phyloP scores from a whole-genome alignment of 108 stramenopile species.

The Skeletonema marinoi region DNA sequence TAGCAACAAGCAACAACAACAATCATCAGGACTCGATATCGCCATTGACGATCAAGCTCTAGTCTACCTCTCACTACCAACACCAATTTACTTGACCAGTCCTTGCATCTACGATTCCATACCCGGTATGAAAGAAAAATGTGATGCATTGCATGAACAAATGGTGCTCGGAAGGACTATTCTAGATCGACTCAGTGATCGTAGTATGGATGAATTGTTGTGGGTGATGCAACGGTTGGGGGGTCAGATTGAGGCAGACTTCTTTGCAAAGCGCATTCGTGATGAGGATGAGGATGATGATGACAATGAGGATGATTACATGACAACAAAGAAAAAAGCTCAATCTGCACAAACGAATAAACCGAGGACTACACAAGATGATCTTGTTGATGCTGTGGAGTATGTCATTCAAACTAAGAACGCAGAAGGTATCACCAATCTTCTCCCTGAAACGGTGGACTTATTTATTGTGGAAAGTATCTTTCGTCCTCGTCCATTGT shows the following conservation, averaged over 20 bases:
- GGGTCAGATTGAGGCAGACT: slow-evolving; percentile 28
- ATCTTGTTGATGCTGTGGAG: slow-evolving; percentile 35
- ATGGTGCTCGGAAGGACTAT: slow-evolving; percentile 47
- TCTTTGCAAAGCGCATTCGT: slow-evolving; percentile 19
- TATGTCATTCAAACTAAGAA: slow-evolving; percentile 8
- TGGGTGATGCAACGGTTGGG: slow-evolving; percentile 47
- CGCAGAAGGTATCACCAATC: not conserved
- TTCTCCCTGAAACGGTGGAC: slow-evolving; percentile 34
- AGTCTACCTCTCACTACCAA: slow-evolving; percentile 66
- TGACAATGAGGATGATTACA: not conserved
- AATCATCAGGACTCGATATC: slow-evolving; percentile 50
- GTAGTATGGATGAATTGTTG: slow-evolving; percentile 46
- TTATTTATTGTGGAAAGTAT: slow-evolving; percentile 51
- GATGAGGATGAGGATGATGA: not conserved
- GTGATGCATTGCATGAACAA: slow-evolving; percentile 12
- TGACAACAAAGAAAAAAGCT: not conserved
- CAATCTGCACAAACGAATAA: not conserved
- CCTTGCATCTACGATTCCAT: slow-evolving; percentile 19
- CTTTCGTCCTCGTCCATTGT: slow-evolving; percentile 40
- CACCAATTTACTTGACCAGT: slow-evolving; percentile 48
- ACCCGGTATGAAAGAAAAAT: not conserved
- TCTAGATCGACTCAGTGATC: slow-evolving; percentile 38
- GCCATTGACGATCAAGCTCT: slow-evolving; percentile 77
- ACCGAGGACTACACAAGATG: slow-evolving; percentile 13
- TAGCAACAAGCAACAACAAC: not conserved